Conservation (phyloP, 805 yeast species). For the Myxozyma lipomycoides region DNA sequence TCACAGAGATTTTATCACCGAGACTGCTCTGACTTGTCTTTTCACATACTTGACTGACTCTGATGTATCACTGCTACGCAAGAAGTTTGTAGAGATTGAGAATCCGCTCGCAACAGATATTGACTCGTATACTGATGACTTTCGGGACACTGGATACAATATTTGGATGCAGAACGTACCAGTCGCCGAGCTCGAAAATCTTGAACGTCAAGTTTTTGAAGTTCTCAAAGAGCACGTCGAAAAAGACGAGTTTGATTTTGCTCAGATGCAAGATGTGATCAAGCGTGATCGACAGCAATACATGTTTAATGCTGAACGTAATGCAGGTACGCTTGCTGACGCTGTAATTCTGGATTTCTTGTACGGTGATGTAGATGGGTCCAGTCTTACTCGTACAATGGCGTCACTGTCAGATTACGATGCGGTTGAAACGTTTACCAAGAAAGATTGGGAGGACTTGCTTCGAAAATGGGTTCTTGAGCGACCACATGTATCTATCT, state of each 20-base stretch:
- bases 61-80: constrained; percentile 70
- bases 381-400: constrained; percentile 53
- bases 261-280: constrained; percentile 62
- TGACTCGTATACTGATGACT: constrained; percentile 71
- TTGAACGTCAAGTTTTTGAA: constrained; percentile 49
- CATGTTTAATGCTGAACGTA: constrained; percentile 33
- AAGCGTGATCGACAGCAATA: constrained; percentile 61
- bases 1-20: constrained; percentile 47
- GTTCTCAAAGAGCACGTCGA: constrained; percentile 53
- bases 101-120: constrained; percentile 76
- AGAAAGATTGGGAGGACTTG: constrained; percentile 62
- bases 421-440: constrained; percentile 54
- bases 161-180: constrained; percentile 54
- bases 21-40: constrained; percentile 67
- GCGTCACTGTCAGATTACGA: constrained; percentile 59
- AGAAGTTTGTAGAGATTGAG: constrained; percentile 70
- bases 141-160: constrained; percentile 55
- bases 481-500: constrained; percentile 59
- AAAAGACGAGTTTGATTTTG: constrained; percentile 52
- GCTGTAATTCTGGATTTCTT: constrained; percentile 73
- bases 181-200: constrained; percentile 51
- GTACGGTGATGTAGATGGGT: constrained; percentile 65
- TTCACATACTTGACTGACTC: constrained; percentile 72
- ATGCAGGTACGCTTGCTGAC: constrained; percentile 45
- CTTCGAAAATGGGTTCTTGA: constrained; percentile 53